These are phyloP conservation scores for Lactarius hengduanensis DNA, from an alignment of 768 basidiomycete genomes.

Conservation along the genomic window DNA sequence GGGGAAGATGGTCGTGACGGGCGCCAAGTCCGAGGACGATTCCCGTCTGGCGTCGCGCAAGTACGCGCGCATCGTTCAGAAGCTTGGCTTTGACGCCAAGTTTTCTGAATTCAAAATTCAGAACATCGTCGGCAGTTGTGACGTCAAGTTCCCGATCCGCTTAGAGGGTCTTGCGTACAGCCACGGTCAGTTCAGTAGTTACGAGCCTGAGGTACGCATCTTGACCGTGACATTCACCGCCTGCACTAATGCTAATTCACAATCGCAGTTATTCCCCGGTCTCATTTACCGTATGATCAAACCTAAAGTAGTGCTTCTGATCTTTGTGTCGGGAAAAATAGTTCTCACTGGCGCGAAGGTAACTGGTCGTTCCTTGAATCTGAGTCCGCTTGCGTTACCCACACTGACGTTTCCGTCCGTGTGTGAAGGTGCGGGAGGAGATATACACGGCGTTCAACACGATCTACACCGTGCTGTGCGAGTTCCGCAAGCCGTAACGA, in stretches of 20 bases:
- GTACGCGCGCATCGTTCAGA: constrained; percentile 98
- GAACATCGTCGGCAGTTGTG: constrained; percentile 97
- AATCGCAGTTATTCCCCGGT: constrained; percentile 89
- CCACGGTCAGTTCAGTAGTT: constrained; percentile 97
- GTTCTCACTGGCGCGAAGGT: constrained; percentile 99
- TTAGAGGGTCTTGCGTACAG: constrained; percentile 96
- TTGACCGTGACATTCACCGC: background rate
- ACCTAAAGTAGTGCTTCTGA: constrained; percentile 96
- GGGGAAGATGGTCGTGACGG: constrained; percentile 99
- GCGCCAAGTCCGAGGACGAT: constrained; percentile 98
- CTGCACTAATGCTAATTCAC: background rate
- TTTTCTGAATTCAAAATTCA: constrained; percentile 99
- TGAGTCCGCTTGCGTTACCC: constrained; percentile 1
- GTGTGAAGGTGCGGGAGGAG: constrained; percentile 87
- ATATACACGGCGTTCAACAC: constrained; percentile 99
- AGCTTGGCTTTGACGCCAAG: constrained; percentile 98
- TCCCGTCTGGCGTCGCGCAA: constrained; percentile 95
- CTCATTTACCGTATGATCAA: constrained; percentile 99
- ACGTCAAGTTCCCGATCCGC: constrained; percentile 98
- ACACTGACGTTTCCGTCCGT: constrained; percentile 44
- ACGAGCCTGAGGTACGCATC: constrained; percentile 87
- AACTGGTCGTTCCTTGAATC: constrained; percentile 34
- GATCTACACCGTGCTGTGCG: constrained; percentile 96
- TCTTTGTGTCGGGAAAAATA: constrained; percentile 99
- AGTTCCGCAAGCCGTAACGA: constrained; percentile 80